Evolutionary conservation across 495 filamentous ascomycete species (phyloP), one percentile per base, ranked within the genome.

Genomic region (Emericellopsis terricola): DNA sequence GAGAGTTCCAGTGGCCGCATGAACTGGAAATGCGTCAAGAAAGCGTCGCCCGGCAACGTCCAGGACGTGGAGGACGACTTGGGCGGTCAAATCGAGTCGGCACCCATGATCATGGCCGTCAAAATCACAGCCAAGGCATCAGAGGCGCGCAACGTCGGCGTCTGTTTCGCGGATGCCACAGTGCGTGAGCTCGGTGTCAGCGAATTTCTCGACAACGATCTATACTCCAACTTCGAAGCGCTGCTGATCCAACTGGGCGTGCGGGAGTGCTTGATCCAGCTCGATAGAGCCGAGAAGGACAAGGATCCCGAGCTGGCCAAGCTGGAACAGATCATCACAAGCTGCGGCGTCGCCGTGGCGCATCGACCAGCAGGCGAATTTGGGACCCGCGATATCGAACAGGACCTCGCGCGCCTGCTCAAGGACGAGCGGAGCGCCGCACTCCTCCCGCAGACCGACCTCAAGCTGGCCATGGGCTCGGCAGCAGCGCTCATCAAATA

Each of bases 11-110:
- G 70, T 37, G 67, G 74, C 7, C 73, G 81, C 33, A 84, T 79
- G 53, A 78, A 81, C 42, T 97, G 91, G 89, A 93, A 91, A 48
- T 53, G 87, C 27, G 63, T 59, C 28, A 96, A 94, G 59, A 80
- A 86, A 46, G 86, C 87, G 18, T 94, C 84, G 19, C 89, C 89
- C 0, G 89, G 89, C 9, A 97, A 97, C 53, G 55, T 97, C 21
- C 91, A 97, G 55, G 91, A 94, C 51, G 76, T 97, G 23, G 89
- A 97, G 53, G 91, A 97, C 19, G 89, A 97, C 39, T 71, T 97
- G 3, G 89, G 87, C 5, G 77, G 76, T 8, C 74, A 85, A 35
- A 70, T 86, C 43, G 87, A 93, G 28, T 74, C 79, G 2, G 81
- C 89, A 2, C 89, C 89, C 15, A 86, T 94, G 36, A 94, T 97